Evolutionary conservation across 2,329 filamentous ascomycete species (phyloP).

Genomic region (Colletotrichum abscissum): DNA sequence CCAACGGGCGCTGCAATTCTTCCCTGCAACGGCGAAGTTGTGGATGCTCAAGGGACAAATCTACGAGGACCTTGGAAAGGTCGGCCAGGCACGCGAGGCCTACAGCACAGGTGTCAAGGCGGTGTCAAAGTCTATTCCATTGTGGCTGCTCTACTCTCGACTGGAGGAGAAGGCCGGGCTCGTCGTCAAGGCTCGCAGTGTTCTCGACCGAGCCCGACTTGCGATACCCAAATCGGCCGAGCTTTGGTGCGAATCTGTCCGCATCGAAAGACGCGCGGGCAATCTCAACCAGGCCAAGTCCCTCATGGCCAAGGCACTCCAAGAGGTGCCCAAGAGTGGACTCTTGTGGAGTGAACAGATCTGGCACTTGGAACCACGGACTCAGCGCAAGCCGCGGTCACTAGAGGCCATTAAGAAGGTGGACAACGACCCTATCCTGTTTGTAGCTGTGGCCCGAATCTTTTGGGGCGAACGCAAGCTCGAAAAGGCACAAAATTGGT

Average conservation of each 20-base stretch:
- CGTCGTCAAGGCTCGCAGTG: conserved; percentile 90
- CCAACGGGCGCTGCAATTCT: conserved; percentile 86
- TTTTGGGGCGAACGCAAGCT: conserved; percentile 95
- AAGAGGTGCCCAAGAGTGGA: conserved; percentile 89
- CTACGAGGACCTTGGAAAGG: conserved; percentile 84
- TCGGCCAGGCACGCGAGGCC: conserved; percentile 88
- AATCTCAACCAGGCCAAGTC: conserved; percentile 87
- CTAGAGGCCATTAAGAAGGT: conserved; percentile 97
- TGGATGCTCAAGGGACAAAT: conserved; percentile 99
- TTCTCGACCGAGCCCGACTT: conserved; percentile 90
- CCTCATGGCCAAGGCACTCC: conserved; percentile 92
- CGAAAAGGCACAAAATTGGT: conserved; percentile 96
- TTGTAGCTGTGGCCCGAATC: conserved; percentile 92
- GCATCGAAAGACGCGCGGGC: conserved; percentile 88
- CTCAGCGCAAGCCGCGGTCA: conserved; percentile 90
- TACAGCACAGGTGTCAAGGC: conserved; percentile 90
- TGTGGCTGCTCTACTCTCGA: conserved; percentile 90
- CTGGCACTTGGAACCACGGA: conserved; percentile 91
- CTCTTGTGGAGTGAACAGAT: conserved; percentile 95
- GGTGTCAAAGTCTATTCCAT: conserved; percentile 82
- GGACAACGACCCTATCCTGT: conserved; percentile 89
- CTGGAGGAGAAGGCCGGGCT: conserved; percentile 88
- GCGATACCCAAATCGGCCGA: conserved; percentile 86
- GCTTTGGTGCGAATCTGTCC: conserved; percentile 93
- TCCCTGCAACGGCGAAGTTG: conserved; percentile 86